These are phyloP conservation scores for Panus rudis DNA, from an alignment of 768 basidiomycete genomes.

Conservation along the genomic window DNA sequence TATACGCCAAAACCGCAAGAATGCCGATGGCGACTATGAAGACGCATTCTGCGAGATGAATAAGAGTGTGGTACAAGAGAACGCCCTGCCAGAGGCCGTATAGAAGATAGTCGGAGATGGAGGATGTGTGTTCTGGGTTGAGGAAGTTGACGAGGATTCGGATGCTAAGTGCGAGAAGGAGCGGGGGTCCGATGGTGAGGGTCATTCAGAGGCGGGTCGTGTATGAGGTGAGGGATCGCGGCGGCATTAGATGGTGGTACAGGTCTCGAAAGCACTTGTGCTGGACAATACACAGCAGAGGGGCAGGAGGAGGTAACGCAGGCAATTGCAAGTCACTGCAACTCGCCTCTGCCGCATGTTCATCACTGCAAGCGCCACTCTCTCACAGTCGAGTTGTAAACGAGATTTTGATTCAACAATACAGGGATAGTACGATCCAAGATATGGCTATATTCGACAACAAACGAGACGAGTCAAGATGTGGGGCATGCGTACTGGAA, in stretches of 20 bases:
- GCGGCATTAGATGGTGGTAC: constrained; percentile 1
- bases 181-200: constrained; percentile 53
- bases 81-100: constrained; percentile 72
- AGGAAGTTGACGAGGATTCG: constrained; percentile 61
- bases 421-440: no score
- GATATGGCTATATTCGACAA: no score
- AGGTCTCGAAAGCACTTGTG: neutral
- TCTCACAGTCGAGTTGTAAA: no score
- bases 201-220: constrained; percentile 25
- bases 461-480: no score
- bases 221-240: constrained; percentile 6
- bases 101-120: constrained; percentile 56
- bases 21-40: constrained; percentile 53
- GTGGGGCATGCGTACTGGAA: no score
- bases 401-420: no score
- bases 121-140: constrained; percentile 31
- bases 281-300: no score
- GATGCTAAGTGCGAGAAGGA: constrained; percentile 68
- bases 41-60: constrained; percentile 44
- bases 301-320: no score
- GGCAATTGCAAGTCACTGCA: no score
- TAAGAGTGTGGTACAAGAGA: constrained; percentile 60
- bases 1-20: constrained; percentile 52
- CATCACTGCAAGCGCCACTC: no score
- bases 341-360: no score